phyloP scores from a whole-genome alignment of 768 basidiomycete species.

The Mycena rebaudengoi region DNA sequence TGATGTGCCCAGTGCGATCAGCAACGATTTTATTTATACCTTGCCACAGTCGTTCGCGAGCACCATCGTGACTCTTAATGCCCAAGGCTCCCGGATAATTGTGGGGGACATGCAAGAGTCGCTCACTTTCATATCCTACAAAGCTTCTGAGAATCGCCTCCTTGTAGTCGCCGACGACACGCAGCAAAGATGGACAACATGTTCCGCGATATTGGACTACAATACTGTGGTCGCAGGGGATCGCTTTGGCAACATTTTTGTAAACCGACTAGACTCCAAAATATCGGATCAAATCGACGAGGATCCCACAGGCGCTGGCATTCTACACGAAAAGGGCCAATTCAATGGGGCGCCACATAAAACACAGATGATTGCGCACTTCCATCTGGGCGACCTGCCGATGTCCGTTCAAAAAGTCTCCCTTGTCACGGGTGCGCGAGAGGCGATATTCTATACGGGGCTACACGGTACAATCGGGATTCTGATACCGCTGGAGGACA shows the following conservation, averaged over 20 bases:
- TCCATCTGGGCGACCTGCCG: constrained; percentile 89
- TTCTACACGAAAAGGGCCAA: constrained; percentile 90
- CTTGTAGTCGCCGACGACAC: constrained; percentile 94
- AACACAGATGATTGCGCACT: constrained; percentile 87
- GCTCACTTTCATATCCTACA: constrained; percentile 87
- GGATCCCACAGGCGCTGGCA: constrained; percentile 94
- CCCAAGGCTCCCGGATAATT: constrained; percentile 93
- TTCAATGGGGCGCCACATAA: constrained; percentile 98
- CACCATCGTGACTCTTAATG: constrained; percentile 84
- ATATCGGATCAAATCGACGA: constrained; percentile 93
- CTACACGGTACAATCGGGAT: constrained; percentile 94
- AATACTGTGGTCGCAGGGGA: constrained; percentile 92
- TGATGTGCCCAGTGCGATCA: constrained; percentile 38
- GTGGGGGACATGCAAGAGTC: constrained; percentile 99
- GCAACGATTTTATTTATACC: background rate
- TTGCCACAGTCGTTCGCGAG: constrained; percentile 77
- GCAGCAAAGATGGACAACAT: constrained; percentile 90
- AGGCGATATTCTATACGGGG: constrained; percentile 92
- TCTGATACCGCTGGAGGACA: constrained; percentile 91
- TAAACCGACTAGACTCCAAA: constrained; percentile 86
- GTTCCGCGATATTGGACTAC: constrained; percentile 93
- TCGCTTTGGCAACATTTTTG: constrained; percentile 95
- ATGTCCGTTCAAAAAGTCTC: constrained; percentile 90
- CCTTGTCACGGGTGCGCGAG: constrained; percentile 92
- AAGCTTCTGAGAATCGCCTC: constrained; percentile 90